A percentile compares a stretch with the other conserved stretches of the same genome.
phyloP scores from a whole-genome alignment of 345 rosid species.

The Lepidium aucheri region DNA sequence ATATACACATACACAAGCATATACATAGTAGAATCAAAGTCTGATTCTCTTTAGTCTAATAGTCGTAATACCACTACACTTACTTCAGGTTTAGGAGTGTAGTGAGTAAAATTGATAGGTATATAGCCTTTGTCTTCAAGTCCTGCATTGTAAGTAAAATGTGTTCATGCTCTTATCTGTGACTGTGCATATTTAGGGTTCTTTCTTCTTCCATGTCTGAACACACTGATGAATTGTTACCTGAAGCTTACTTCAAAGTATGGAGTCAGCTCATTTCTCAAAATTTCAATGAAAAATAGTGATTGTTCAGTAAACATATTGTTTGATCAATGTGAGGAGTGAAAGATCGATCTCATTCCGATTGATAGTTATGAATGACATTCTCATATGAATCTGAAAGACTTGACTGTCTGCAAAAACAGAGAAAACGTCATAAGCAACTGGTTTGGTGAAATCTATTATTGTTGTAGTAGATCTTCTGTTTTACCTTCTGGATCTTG shows the following conservation, averaged over 20 bases:
- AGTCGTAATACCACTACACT: constrained; percentile 17
- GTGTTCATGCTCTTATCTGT: constrained; percentile 9
- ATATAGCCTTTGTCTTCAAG: constrained; percentile 14
- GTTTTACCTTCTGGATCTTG: constrained; percentile 53
- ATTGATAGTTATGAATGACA: background rate
- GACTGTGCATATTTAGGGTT: constrained; percentile 20
- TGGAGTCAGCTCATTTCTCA: constrained; percentile 7
- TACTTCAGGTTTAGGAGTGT: constrained; percentile 23
- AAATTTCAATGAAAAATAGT: constrained; percentile 4
- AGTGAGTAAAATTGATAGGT: constrained; percentile 17
- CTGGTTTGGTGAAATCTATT: background rate
- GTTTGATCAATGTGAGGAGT: constrained; percentile 3
- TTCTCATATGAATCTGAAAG: constrained; percentile 64
- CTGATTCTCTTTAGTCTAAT: constrained; percentile 23
- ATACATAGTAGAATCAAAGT: constrained; percentile 26
- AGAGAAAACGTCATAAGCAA: background rate
- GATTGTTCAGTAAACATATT: constrained; percentile 14
- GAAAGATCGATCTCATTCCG: background rate
- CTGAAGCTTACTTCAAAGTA: constrained; percentile 22
- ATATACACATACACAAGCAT: constrained; percentile 22
- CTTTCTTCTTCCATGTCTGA: constrained; percentile 12
- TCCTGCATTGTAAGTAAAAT: constrained; percentile 27
- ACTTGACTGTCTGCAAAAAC: constrained; percentile 54
- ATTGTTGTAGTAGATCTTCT: background rate
- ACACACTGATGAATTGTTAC: constrained; percentile 14